Percentiles rank a stretch among this genome's conserved stretches.
phyloP scores from a whole-genome alignment of 2,329 filamentous ascomycete species.

The Pseudonectria foliicola region DNA sequence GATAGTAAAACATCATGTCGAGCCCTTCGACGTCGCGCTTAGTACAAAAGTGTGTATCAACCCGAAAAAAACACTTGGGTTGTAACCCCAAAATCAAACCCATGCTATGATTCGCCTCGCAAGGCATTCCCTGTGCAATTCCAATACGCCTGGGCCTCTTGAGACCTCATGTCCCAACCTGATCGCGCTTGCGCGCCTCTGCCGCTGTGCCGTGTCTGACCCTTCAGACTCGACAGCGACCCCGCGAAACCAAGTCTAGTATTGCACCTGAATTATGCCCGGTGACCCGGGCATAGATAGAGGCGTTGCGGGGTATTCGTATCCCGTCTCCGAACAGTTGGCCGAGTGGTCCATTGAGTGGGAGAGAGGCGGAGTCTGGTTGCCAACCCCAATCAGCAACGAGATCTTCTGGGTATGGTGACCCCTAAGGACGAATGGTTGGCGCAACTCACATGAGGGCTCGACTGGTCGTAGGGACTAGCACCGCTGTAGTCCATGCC shows the following conservation, averaged over 20 bases:
- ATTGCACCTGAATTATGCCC: slow-evolving; percentile 34
- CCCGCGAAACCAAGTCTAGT: slow-evolving; percentile 1
- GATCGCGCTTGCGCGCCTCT: slow-evolving; percentile 5
- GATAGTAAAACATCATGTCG: too few relatives aligned
- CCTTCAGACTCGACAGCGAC: not conserved
- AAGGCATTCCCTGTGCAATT: too few relatives aligned
- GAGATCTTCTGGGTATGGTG: slow-evolving; percentile 33
- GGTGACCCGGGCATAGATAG: slow-evolving; percentile 68
- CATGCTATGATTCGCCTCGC: slow-evolving; percentile 17
- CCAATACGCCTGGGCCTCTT: slow-evolving; percentile 14
- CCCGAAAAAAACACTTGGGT: too few relatives aligned
- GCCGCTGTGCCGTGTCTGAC: not conserved
- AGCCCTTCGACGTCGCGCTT: too few relatives aligned
- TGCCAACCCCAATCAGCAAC: slow-evolving; percentile 44
- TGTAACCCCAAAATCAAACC: slow-evolving; percentile 19
- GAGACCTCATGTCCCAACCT: slow-evolving; percentile 13
- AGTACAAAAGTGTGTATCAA: too few relatives aligned
- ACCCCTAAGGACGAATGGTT: slow-evolving; percentile 32
- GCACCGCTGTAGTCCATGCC: slow-evolving; percentile 55
- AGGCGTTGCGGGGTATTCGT: slow-evolving; percentile 62
- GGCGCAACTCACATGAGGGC: slow-evolving; percentile 64
- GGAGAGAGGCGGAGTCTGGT: slow-evolving; percentile 69
- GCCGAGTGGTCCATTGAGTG: slow-evolving; percentile 65
- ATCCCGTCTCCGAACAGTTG: slow-evolving; percentile 54
- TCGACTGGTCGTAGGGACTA: slow-evolving; percentile 58